phyloP scores from a whole-genome alignment of 257 asterid species.

The Solanum sitiens region DNA sequence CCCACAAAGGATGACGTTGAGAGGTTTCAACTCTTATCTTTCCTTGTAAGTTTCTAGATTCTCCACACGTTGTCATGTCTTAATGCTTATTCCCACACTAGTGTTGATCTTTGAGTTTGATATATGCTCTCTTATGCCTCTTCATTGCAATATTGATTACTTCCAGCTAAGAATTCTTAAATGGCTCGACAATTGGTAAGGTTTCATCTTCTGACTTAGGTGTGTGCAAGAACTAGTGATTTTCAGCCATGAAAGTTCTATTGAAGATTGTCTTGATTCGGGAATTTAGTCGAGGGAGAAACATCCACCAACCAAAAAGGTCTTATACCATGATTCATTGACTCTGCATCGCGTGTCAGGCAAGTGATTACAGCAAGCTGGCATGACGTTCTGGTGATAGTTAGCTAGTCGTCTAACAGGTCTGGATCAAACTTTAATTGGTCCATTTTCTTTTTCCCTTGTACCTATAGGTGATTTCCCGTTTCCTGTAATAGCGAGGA shows the following conservation, averaged over 20 bases:
- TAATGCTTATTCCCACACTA: neutral
- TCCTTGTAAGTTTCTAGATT: neutral
- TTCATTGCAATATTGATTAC: neutral
- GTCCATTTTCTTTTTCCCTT: neutral
- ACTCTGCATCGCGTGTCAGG: neutral
- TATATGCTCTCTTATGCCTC: neutral
- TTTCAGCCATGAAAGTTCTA: neutral
- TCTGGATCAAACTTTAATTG: neutral
- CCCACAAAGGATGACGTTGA: conserved; percentile 18
- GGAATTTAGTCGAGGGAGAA: neutral
- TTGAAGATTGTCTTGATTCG: neutral
- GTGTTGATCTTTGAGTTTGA: neutral
- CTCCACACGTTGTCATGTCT: neutral
- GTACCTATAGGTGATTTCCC: neutral
- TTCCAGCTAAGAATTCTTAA: neutral
- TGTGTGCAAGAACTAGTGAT: neutral
- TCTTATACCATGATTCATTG: neutral
- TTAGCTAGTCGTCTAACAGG: neutral
- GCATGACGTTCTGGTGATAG: neutral
- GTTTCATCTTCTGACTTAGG: neutral
- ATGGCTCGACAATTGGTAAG: neutral
- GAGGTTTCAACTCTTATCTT: neutral
- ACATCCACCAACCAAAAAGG: neutral
- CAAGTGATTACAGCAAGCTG: neutral
- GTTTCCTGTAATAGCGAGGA: neutral